Evolutionary conservation across 106 monocot genomes (phyloP).

Genomic region (Phalaenopsis aphrodite): DNA sequence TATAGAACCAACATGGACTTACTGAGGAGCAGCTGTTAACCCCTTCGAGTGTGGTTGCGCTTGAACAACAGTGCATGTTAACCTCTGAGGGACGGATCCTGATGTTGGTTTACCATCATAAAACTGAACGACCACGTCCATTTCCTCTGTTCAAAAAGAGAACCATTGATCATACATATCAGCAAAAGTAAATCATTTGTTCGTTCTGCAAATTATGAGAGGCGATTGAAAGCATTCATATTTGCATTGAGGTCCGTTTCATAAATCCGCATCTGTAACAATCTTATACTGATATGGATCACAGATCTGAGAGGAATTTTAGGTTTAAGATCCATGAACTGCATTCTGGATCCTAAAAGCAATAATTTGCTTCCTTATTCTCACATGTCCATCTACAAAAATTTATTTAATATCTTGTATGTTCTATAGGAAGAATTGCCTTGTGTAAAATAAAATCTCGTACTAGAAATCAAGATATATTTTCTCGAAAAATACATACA

Average conservation of each 20-base stretch:
- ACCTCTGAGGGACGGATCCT: conserved; percentile 74
- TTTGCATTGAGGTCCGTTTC: not conserved
- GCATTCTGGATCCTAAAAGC: no score
- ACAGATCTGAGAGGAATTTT: not conserved
- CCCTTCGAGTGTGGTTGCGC: conserved; percentile 79
- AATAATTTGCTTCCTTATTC: no score
- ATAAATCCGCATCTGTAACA: not conserved
- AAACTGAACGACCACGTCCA: conserved; percentile 61
- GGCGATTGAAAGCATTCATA: not conserved
- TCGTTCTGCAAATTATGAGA: not conserved
- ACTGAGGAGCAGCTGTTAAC: conserved; percentile 78
- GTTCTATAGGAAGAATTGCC: no score
- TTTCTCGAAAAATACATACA: no score
- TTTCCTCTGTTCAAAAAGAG: conserved; percentile 47
- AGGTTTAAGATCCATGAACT: not conserved
- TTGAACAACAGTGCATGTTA: conserved; percentile 88
- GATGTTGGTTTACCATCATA: conserved; percentile 90
- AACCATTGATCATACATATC: not conserved
- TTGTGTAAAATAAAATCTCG: no score
- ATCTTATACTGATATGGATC: not conserved
- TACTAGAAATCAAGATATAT: no score
- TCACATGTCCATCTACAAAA: no score
- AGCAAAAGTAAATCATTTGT: not conserved
- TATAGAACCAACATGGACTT: conserved; percentile 20
- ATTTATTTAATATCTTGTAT: no score